These are phyloP conservation scores for Populus pruinosa DNA, from an alignment of 345 rosid genomes.

Conservation along the genomic window DNA sequence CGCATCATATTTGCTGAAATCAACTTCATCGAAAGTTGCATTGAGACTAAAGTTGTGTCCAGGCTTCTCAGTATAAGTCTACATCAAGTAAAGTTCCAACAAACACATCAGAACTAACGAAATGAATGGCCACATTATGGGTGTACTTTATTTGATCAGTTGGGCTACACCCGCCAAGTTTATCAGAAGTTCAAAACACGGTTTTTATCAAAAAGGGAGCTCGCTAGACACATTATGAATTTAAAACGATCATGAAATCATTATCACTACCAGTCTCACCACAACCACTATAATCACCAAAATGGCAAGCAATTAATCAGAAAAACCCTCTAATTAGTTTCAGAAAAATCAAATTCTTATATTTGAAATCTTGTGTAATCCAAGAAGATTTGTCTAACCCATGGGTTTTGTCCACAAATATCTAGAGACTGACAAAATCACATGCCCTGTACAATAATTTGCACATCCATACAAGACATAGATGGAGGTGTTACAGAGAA, in stretches of 20 bases:
- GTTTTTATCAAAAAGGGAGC: not conserved
- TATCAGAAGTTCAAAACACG: not conserved
- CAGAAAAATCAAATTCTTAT: too few species aligned
- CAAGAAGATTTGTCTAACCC: too few species aligned
- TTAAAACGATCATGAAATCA: not conserved
- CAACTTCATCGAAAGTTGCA: constrained; percentile 73
- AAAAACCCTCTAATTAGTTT: too few species aligned
- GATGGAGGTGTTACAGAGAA: not conserved
- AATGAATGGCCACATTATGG: not conserved
- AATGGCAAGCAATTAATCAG: too few species aligned
- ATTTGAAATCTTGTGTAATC: too few species aligned
- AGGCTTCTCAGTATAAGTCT: constrained; percentile 65
- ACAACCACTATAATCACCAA: not conserved
- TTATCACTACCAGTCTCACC: not conserved
- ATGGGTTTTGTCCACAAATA: too few species aligned
- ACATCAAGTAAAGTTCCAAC: constrained; percentile 2
- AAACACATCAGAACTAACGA: not conserved
- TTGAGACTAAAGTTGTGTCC: constrained; percentile 86
- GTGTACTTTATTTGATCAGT: not conserved
- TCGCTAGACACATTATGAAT: not conserved
- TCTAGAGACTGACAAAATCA: accelerated
- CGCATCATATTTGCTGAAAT: constrained; percentile 59
- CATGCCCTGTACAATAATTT: too few species aligned
- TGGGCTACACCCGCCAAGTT: not conserved
- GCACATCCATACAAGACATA: too few species aligned